A percentile compares a stretch with the other conserved stretches of the same genome.
These are phyloP conservation scores for Ceratorhiza oryzae-sativae DNA, from an alignment of 1,284 basidiomycete genomes.

Conservation along the genomic window DNA sequence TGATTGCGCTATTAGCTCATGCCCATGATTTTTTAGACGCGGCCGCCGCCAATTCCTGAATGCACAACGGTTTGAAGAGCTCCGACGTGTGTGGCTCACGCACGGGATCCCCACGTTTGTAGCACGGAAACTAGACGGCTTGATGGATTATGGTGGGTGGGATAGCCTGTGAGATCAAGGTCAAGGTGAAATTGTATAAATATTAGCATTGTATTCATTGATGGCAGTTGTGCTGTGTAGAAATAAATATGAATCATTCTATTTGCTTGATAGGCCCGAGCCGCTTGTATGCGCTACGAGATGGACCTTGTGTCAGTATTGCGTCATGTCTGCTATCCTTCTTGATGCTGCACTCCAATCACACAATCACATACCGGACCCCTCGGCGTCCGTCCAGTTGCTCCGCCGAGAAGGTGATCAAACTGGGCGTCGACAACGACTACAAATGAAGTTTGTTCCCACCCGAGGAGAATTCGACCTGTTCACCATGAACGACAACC, in stretches of 20 bases:
- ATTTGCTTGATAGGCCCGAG: background rate
- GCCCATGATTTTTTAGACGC: conserved; percentile 58
- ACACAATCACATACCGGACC: too few relatives aligned
- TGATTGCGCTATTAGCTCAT: background rate
- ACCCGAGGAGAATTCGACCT: too few relatives aligned
- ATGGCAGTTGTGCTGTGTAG: conserved; percentile 3
- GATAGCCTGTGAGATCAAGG: conserved; percentile 67
- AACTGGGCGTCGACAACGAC: too few relatives aligned
- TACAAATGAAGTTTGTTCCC: background rate
- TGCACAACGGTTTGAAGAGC: conserved; percentile 87
- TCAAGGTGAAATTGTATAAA: conserved; percentile 6
- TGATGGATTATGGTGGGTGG: conserved; percentile 93
- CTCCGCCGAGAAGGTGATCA: too few relatives aligned
- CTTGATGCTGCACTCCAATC: too few relatives aligned
- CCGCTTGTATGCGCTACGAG: background rate
- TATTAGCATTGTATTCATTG: conserved; percentile 15
- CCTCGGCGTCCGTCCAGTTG: background rate
- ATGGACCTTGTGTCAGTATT: background rate
- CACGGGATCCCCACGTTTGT: conserved; percentile 92
- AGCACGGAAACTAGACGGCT: conserved; percentile 86
- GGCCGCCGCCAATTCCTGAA: conserved; percentile 91
- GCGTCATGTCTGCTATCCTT: too few relatives aligned
- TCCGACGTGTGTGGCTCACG: conserved; percentile 87
- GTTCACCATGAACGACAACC: background rate
- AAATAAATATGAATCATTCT: background rate